Evolutionary conservation across 1,284 basidiomycete species (phyloP).

Genomic region (Neotropicomus parvogracilis): DNA sequence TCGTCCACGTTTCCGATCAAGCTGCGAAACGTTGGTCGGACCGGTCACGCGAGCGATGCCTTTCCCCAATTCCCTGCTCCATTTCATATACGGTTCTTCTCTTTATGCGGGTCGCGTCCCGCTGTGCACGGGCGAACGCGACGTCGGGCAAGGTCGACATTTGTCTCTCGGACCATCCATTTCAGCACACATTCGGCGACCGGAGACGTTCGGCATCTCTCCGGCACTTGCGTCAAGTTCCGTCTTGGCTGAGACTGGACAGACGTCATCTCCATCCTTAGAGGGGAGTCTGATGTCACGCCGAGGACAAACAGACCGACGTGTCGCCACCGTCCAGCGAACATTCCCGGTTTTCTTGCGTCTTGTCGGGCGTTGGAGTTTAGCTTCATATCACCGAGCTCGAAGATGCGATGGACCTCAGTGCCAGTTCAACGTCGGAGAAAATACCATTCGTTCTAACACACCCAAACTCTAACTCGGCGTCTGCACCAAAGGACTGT

Average conservation of each 20-base stretch:
- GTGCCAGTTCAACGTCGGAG: background rate
- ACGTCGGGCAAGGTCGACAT: background rate
- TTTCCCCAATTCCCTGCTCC: background rate
- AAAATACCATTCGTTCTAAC: background rate
- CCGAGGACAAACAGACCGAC: background rate
- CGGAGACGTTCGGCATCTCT: background rate
- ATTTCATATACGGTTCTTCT: background rate
- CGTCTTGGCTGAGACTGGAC: background rate
- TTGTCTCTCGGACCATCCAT: background rate
- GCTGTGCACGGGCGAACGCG: background rate
- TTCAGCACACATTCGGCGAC: background rate
- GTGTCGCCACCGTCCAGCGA: background rate
- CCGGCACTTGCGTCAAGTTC: background rate
- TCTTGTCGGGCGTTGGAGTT: background rate
- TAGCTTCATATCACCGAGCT: background rate
- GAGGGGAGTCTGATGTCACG: background rate
- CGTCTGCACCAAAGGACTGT: background rate
- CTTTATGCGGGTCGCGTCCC: background rate
- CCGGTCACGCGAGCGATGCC: background rate
- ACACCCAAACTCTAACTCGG: background rate
- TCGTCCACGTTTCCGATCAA: slow-evolving; percentile 5
- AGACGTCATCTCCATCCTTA: background rate
- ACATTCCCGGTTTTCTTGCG: background rate
- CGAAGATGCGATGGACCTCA: background rate
- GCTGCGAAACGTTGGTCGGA: background rate